These are phyloP conservation scores for Peronospora farinosa DNA, from an alignment of 352 stramenopile genomes.

Conservation along the genomic window DNA sequence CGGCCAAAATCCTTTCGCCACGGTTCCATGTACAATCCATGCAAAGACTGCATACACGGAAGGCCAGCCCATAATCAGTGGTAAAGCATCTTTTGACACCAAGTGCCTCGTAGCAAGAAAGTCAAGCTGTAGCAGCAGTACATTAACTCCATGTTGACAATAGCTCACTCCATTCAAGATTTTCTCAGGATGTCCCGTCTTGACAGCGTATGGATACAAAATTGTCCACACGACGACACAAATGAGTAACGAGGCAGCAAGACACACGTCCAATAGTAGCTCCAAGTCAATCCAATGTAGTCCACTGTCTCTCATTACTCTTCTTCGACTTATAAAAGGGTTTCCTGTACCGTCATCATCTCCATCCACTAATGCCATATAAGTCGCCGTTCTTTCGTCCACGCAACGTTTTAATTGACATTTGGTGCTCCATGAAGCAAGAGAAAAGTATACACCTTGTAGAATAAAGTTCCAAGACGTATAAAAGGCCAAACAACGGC, in stretches of 20 bases:
- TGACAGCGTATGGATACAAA: constrained; percentile 57
- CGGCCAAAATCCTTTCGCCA: constrained; percentile 66
- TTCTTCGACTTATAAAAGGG: constrained; percentile 10
- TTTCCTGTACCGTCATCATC: constrained; percentile 27
- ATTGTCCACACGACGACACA: constrained; percentile 67
- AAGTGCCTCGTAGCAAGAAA: constrained; percentile 46
- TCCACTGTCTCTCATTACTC: constrained; percentile 12
- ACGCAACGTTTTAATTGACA: constrained; percentile 20
- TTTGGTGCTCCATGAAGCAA: constrained; percentile 30
- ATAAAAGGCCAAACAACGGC: constrained; percentile 62
- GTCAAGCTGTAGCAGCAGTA: constrained; percentile 63
- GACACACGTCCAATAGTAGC: constrained; percentile 61
- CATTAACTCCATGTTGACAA: constrained; percentile 69
- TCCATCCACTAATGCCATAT: constrained; percentile 35
- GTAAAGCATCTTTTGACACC: constrained; percentile 50
- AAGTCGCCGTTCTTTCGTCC: constrained; percentile 23
- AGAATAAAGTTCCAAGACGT: constrained; percentile 85
- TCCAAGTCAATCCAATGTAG: constrained; percentile 53
- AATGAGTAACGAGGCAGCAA: constrained; percentile 64
- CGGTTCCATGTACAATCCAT: constrained; percentile 68
- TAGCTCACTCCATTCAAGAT: constrained; percentile 78
- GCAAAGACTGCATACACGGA: constrained; percentile 64
- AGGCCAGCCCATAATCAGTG: constrained; percentile 55
- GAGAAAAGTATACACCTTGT: constrained; percentile 55
- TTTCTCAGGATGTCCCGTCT: constrained; percentile 37